Evolutionary conservation across 1,284 basidiomycete genomes (phyloP), one percentile per base, ranked within the genome.

Genomic region (Waitea zeae): DNA sequence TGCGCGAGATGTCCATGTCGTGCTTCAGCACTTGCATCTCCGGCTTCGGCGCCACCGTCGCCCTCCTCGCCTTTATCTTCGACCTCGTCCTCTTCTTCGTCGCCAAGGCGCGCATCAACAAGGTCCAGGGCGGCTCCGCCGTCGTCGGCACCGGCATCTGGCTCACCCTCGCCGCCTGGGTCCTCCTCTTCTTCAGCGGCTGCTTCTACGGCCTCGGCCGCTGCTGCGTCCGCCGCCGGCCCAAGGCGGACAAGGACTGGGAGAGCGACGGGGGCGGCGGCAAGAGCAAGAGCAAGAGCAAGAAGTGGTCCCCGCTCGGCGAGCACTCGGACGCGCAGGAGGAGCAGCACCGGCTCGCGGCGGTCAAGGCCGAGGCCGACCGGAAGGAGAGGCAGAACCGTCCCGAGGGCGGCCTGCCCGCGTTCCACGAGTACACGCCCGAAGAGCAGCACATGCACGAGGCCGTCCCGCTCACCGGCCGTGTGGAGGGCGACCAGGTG

Each of bases 61-160:
- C 83, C 34, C 61, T 92, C 38, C 47, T 82, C 33, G 84, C 86
- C 4, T 84, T 90, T 54, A 69, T 90, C 18, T 86, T 90, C 52
- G 87, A 92, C 52, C 53, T 90, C 36, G 78, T 68, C 43, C 59
- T 92, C 39, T 92, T 90, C 59, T 89, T 83, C 61, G 56, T 87
- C 35, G 79, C 80, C 39, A 84, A 76, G 48, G 57, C 75, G 31
- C 67, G 83, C 36, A 77, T 92, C 48, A 77, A 83, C 49, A 47
- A 57, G 7, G 71, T 84, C 12, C 35, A 49, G 2, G 71, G 72
- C 20, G 86, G 82, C 2, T 64, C 61, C 0, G 87, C 87, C 0
- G 55, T 60, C 12, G 76, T 89, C 5, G 87, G 87, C 9, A 75
- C 64, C 38, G 80, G 73, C 5, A 68, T 89, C 15, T 92, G 87